Base-by-base conservation (phyloP, 1,284 basidiomycete species). In the Apiotrichum akiyoshidainum region DNA sequence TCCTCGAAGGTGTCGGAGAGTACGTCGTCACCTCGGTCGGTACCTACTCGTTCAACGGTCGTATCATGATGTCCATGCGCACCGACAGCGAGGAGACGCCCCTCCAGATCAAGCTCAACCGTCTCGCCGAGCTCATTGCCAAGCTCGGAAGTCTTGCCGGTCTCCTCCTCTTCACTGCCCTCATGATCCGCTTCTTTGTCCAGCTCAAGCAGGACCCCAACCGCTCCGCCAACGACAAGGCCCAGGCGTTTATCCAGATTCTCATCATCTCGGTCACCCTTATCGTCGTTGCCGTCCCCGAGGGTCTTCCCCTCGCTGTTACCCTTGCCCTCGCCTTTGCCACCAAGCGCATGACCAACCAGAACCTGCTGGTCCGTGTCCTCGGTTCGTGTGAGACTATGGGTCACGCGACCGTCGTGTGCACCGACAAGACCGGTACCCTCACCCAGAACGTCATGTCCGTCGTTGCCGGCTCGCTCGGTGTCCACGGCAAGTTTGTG, bases 331-430 rank as follows among this genome's bases (percentile, higher is more conserved):
- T 99, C 26, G 92, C 95, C 0, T 98, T 98, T 72, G 95, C 95
- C 0, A 99, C 95, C 48, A 94, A 91, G 73, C 87, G 94, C 33
- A 99, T 99, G 95, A 92, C 93, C 19, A 85, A 87, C 72, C 89
- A 93, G 76, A 95, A 95, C 61, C 81, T 99, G 0, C 86, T 99
- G 49, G 95, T 99, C 19, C 92, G 95, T 64, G 88, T 98, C 3
- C 85, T 99, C 39, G 90, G 92, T 14, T 92, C 92, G 31, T 99
- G 95, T 78, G 95, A 98, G 81, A 98, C 92, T 9, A 99, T 98
- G 94, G 95, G 90, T 37, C 97, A 98, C 73, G 90, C 93, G 14
- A 95, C 89, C 22, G 94, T 97, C 62, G 85, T 97, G 33, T 97
- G 93, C 80, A 97, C 93, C 21, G 92, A 96, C 81, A 97, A 97